Conservation (phyloP, 2,329 filamentous ascomycete species). For the Stagonosporopsis vannaccii region DNA sequence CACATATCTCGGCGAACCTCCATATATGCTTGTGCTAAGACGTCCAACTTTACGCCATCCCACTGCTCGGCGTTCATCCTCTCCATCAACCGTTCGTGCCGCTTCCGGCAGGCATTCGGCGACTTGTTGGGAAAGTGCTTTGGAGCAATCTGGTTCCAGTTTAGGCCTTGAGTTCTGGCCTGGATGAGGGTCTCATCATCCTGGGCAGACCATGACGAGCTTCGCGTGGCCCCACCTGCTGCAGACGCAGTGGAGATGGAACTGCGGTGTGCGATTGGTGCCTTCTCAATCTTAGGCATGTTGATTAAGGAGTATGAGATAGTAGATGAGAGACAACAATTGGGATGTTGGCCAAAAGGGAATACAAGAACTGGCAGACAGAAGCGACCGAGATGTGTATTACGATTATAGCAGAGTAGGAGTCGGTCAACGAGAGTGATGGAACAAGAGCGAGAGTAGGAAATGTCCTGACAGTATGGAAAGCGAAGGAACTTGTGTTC, state of each 20-base stretch:
- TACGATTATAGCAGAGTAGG: slow-evolving; percentile 41
- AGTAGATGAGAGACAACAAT: slow-evolving; percentile 24
- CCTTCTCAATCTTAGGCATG: slow-evolving; percentile 56
- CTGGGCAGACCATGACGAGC: slow-evolving; percentile 69
- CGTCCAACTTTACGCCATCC: slow-evolving; percentile 77
- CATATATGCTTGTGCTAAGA: slow-evolving; percentile 80
- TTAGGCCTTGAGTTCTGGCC: slow-evolving; percentile 76
- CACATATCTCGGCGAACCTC: slow-evolving; percentile 81
- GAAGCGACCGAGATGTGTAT: slow-evolving; percentile 38
- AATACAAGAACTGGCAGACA: slow-evolving; percentile 26
- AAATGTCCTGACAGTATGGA: slow-evolving; percentile 42
- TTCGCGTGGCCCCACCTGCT: slow-evolving; percentile 44
- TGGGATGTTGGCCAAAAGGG: slow-evolving; percentile 20
- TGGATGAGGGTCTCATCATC: slow-evolving; percentile 78
- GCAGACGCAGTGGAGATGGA: slow-evolving; percentile 44
- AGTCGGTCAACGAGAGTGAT: slow-evolving; percentile 41
- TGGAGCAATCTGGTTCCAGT: slow-evolving; percentile 82
- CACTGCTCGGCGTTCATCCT: slow-evolving; percentile 76
- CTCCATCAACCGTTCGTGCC: slow-evolving; percentile 85
- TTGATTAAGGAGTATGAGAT: slow-evolving; percentile 39
- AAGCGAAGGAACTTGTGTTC: slow-evolving; percentile 45
- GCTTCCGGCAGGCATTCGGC: slow-evolving; percentile 85
- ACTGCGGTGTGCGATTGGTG: slow-evolving; percentile 37
- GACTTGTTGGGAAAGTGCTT: slow-evolving; percentile 79
- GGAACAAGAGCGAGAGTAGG: slow-evolving; percentile 40